Conservation (phyloP, 768 basidiomycete genomes). For the Infundibulicybe gibba region DNA sequence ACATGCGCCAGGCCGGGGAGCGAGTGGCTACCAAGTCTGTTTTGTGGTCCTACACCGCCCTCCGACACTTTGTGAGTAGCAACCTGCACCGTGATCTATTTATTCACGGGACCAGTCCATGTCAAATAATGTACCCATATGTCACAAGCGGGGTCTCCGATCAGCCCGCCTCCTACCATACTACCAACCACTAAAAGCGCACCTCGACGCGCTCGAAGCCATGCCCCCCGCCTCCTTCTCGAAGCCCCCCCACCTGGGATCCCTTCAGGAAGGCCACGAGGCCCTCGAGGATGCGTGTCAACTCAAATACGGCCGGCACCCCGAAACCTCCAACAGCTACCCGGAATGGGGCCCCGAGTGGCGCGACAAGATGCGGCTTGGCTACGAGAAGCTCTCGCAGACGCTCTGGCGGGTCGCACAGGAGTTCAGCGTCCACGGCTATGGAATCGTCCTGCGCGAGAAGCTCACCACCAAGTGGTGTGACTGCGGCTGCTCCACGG, state of each 20-base stretch:
- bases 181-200: slow-evolving; percentile 53
- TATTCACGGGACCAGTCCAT: slow-evolving; percentile 43
- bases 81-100: slow-evolving; percentile 9
- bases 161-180: slow-evolving; percentile 63
- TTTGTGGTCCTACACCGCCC: slow-evolving; percentile 75
- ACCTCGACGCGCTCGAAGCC: slow-evolving; percentile 59
- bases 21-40: slow-evolving; percentile 78
- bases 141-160: slow-evolving; percentile 61
- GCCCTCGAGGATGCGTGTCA: slow-evolving; percentile 66
- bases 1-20: slow-evolving; percentile 74
- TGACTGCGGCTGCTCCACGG: slow-evolving; percentile 78
- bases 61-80: slow-evolving; percentile 66
- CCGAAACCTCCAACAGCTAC: slow-evolving; percentile 16
- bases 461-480: slow-evolving; percentile 77
- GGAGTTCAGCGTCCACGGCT: slow-evolving; percentile 72
- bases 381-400: slow-evolving; percentile 61
- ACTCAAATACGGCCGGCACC: slow-evolving; percentile 42
- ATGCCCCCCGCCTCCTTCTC: slow-evolving; percentile 53
- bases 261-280: slow-evolving; percentile 53
- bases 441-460: slow-evolving; percentile 64
- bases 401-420: slow-evolving; percentile 68
- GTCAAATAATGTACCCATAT: slow-evolving; percentile 67
- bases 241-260: slow-evolving; percentile 64
- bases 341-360: slow-evolving; percentile 52
- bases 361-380: slow-evolving; percentile 54